Evolutionary conservation across 1,284 basidiomycete species (phyloP).

Genomic region (Pisolithus thermaeus): DNA sequence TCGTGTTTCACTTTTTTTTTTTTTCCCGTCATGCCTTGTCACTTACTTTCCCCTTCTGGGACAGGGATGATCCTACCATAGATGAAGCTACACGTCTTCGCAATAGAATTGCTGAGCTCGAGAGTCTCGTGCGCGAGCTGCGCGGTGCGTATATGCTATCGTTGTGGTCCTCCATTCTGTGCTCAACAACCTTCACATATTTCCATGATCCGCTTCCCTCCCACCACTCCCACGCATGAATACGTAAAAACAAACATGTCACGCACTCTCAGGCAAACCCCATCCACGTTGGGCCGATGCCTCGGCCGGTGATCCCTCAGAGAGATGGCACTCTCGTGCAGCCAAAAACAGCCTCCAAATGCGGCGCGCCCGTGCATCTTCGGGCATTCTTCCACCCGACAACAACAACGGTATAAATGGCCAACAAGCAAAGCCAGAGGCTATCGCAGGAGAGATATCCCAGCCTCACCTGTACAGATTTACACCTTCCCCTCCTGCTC

Average conservation of each 20-base stretch:
- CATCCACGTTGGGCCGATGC: constrained; percentile 77
- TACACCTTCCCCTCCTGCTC: constrained; percentile 48
- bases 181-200: not conserved
- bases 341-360: constrained; percentile 50
- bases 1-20: not conserved
- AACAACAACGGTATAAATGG: constrained; percentile 14
- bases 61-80: constrained; percentile 76
- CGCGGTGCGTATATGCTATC: constrained; percentile 43
- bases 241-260: not conserved
- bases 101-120: constrained; percentile 83
- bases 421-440: constrained; percentile 53
- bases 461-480: constrained; percentile 53
- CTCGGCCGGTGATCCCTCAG: constrained; percentile 61
- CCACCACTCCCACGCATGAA: not conserved
- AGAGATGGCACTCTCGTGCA: constrained; percentile 78
- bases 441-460: constrained; percentile 36
- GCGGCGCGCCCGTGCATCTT: constrained; percentile 32
- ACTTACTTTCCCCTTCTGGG: constrained; percentile 7
- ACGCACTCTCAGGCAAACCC: constrained; percentile 55
- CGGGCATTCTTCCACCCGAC: constrained; percentile 31
- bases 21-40: constrained; percentile 2
- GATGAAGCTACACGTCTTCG: constrained; percentile 79
- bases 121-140: constrained; percentile 80
- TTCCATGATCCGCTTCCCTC: not conserved
- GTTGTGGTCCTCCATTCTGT: constrained; percentile 10